These are phyloP conservation scores for Zoysia japonica DNA, from an alignment of 176 grass and related monocot species.

Conservation along the genomic window DNA sequence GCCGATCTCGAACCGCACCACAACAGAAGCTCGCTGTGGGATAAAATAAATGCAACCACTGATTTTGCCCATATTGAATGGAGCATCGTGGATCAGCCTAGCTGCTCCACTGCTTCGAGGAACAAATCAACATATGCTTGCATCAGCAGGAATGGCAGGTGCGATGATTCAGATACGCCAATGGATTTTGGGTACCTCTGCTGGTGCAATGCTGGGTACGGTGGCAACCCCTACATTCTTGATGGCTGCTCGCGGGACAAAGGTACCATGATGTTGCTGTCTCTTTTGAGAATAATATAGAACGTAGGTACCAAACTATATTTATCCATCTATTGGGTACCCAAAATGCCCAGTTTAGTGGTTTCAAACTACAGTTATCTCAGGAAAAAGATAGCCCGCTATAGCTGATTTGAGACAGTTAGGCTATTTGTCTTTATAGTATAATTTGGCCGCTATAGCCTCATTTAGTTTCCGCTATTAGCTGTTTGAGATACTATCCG, in stretches of 20 bases:
- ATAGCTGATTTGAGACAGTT: too few species aligned
- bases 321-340: too few species aligned
- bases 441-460: too few species aligned
- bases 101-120: not conserved
- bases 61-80: not conserved
- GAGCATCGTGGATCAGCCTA: constrained; percentile 16
- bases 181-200: constrained; percentile 1
- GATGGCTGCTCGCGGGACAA: not conserved
- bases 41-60: not conserved
- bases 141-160: not conserved
- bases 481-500: too few species aligned
- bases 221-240: constrained; percentile 22
- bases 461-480: too few species aligned
- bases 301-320: too few species aligned
- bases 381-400: too few species aligned
- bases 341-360: too few species aligned
- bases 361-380: too few species aligned
- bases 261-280: not conserved
- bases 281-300: too few species aligned
- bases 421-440: too few species aligned
- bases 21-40: not conserved
- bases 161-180: not conserved
- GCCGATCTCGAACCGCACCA: too few species aligned
- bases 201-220: not conserved
- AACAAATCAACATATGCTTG: constrained; percentile 29